Evolutionary conservation across 768 basidiomycete genomes (phyloP).

Genomic region (Lyophyllum decastes): DNA sequence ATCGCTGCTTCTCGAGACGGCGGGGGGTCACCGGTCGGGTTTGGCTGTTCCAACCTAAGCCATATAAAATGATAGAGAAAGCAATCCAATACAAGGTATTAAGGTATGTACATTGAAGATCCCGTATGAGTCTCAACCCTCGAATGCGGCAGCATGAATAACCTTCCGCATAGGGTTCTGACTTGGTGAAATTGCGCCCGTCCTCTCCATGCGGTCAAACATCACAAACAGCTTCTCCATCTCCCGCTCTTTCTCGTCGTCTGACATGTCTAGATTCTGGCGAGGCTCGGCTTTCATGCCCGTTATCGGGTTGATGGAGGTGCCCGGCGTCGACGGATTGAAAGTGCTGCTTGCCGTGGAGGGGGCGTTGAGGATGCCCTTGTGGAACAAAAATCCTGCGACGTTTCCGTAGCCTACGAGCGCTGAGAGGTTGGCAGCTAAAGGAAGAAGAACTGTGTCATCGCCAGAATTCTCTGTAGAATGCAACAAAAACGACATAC

Average conservation of each 20-base stretch:
- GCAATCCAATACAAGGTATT: no score
- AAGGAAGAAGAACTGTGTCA: no score
- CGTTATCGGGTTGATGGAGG: conserved; percentile 82
- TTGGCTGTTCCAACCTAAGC: no score
- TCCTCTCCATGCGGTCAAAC: conserved; percentile 88
- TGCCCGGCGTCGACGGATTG: conserved; percentile 33
- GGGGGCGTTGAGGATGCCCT: conserved; percentile 75
- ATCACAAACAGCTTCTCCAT: conserved; percentile 90
- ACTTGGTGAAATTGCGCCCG: conserved; percentile 62
- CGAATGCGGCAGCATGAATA: conserved; percentile 36
- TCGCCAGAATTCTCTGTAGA: no score
- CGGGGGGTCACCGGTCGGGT: no score
- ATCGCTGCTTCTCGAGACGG: no score
- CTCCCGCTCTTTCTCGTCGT: conserved; percentile 94
- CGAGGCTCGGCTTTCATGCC: conserved; percentile 58
- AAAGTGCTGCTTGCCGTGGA: conserved; percentile 24
- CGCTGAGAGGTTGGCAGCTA: conserved; percentile 68
- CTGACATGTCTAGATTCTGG: conserved; percentile 67
- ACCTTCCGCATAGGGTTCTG: conserved; percentile 78
- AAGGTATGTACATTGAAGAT: no score
- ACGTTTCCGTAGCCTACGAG: conserved; percentile 95
- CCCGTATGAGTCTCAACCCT: background rate
- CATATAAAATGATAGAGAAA: no score
- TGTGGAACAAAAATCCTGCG: conserved; percentile 91
- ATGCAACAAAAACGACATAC: conserved; percentile 24